Evolutionary conservation across 78 protist species (phyloP), one percentile per base, ranked within the genome.

Genomic region (Dictyostelium firmibasis): DNA sequence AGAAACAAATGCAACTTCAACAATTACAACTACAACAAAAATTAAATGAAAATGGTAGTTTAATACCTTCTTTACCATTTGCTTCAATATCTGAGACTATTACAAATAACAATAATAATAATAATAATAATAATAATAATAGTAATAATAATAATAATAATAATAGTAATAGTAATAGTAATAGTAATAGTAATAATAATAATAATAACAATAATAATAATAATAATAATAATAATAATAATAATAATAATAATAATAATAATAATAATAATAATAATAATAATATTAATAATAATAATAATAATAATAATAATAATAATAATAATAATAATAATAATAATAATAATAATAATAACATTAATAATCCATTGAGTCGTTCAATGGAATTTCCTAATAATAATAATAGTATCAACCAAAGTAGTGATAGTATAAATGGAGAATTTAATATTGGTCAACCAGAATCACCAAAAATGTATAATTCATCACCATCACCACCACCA

Each of bases 1-100:
- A 81, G 31, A 81, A 81, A 81, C 81, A 75, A 38, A 38, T 75
- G 81, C 81, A 75, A 75, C 35, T 75, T 18, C 81, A 75, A 75
- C 81, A 75, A 75, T 38, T 75, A 31, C 81, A 75, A 75, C 53
- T 13, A 31, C 81, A 36, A 20, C 81, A 38, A 38, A 25, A 20
- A 38, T 8, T 10, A 75, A 36, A 36, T 75, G 81, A 38, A 38
- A 29, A 23, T 38, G 50, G 81, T 75, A 75, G 23, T 38, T 74
- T 74, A 36, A 74, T 74, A 29, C 81, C 81, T 36, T 6, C 67
- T 10, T 16, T 5, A 36, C 81, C 81, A 36, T 75, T 75, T 38
- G 50, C 25, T 4, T 35, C 82, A 13, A 50, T 50, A 10, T 50
- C 62, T 16, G 62, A 50, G 14, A 50, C 13, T 50, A 50, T 16